Percentiles rank a stretch among this genome's conserved stretches.
phyloP scores from a whole-genome alignment of 1,139 yeast genomes.

The Yamadazyma atmosphaerica region DNA sequence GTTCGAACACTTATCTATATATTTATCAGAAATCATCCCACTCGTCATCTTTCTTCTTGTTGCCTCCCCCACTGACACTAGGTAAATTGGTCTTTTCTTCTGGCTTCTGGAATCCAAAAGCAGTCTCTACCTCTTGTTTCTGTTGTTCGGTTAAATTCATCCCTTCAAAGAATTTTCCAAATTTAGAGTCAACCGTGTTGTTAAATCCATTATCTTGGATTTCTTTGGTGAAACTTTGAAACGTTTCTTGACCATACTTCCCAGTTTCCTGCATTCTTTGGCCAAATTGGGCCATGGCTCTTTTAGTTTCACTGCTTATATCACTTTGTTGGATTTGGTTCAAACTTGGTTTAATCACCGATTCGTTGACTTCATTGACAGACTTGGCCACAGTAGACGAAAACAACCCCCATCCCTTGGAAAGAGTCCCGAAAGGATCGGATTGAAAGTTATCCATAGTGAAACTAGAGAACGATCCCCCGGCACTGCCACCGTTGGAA shows the following conservation, averaged over 20 bases:
- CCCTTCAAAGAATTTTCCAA: conserved; percentile 54
- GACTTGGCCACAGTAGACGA: conserved; percentile 82
- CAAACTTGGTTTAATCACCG: conserved; percentile 86
- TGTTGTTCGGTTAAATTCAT: conserved; percentile 25
- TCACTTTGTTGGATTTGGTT: conserved; percentile 82
- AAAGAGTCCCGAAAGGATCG: conserved; percentile 86
- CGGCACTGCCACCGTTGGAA: conserved; percentile 22
- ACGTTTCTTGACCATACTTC: conserved; percentile 64
- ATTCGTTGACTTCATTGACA: conserved; percentile 80
- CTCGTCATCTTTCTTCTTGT: conserved; percentile 39
- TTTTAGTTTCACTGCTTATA: conserved; percentile 72
- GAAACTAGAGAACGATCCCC: conserved; percentile 51
- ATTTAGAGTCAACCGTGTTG: conserved; percentile 46
- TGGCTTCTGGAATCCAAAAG: conserved; percentile 72
- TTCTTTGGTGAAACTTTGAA: conserved; percentile 60
- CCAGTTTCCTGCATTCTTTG: conserved; percentile 92
- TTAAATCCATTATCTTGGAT: conserved; percentile 33
- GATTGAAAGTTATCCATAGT: conserved; percentile 74
- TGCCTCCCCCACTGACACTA: conserved; percentile 47
- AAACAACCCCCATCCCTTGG: conserved; percentile 93
- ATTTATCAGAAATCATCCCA: conserved; percentile 44
- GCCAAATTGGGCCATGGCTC: conserved; percentile 95
- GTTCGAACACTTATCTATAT: neutral
- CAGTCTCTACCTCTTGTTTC: conserved; percentile 50
- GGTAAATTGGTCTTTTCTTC: conserved; percentile 55